phyloP scores from a whole-genome alignment of 2,329 filamentous ascomycete genomes.

The Dactylellina cionopaga region DNA sequence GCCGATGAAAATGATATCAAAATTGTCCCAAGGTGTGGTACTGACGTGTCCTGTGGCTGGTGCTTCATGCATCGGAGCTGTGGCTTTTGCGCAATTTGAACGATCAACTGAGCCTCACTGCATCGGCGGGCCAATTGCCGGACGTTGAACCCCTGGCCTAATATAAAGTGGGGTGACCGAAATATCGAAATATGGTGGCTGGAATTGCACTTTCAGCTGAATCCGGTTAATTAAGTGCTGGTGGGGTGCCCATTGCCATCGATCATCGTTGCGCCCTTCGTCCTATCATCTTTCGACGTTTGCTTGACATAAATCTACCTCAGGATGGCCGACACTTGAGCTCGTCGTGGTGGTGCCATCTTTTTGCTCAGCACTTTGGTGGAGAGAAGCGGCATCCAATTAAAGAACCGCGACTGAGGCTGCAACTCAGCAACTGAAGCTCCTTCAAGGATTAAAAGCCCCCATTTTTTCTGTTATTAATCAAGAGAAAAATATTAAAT shows the following conservation, averaged over 20 bases:
- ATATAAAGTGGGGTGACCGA: conserved; percentile 45
- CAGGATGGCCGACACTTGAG: conserved; percentile 9
- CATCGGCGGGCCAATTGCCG: conserved; percentile 39
- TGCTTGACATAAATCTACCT: conserved; percentile 30
- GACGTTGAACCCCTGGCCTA: conserved; percentile 21
- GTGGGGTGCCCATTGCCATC: conserved; percentile 18
- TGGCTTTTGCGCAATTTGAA: conserved; percentile 24
- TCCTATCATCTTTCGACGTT: conserved; percentile 42
- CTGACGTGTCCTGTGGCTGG: conserved; percentile 52
- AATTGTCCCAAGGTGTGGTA: conserved; percentile 24
- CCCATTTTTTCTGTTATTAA: conserved; percentile 17
- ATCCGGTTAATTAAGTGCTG: conserved; percentile 54
- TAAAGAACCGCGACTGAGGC: neutral
- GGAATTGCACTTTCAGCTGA: conserved; percentile 51
- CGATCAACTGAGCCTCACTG: conserved; percentile 41
- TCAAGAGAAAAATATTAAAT: no score
- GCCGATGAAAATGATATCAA: neutral
- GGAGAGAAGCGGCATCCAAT: conserved; percentile 2
- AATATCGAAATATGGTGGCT: conserved; percentile 50
- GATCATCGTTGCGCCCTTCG: conserved; percentile 16
- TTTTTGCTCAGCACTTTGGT: neutral
- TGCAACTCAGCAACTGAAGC: conserved; percentile 3
- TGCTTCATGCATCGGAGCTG: conserved; percentile 5
- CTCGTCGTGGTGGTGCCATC: neutral
- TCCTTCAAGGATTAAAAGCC: conserved; percentile 29